Conservation (phyloP, 2,329 filamentous ascomycete genomes). For the Daldinia sp. region DNA sequence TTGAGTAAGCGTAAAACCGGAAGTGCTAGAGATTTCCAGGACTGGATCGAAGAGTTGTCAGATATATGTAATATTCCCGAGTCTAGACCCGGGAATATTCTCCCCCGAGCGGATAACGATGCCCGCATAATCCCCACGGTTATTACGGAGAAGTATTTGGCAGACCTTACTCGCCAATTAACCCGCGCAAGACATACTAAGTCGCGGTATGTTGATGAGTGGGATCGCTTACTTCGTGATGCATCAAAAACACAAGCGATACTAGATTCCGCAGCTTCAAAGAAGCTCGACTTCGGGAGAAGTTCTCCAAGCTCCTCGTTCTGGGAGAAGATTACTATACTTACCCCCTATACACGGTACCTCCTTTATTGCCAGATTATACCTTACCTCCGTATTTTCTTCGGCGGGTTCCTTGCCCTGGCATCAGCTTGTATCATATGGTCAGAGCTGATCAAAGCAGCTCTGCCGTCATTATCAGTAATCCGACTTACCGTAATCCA, state of each 20-base stretch:
- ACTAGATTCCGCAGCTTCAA: constrained; percentile 82
- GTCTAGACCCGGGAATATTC: constrained; percentile 55
- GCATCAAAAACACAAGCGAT: constrained; percentile 81
- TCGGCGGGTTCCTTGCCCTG: constrained; percentile 73
- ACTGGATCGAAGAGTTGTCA: constrained; percentile 95
- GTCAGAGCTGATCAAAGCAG: constrained; percentile 91
- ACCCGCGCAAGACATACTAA: constrained; percentile 84
- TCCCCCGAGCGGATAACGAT: constrained; percentile 54
- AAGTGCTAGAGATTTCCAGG: constrained; percentile 76
- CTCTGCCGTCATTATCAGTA: constrained; percentile 78
- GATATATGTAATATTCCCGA: constrained; percentile 79
- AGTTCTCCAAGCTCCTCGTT: constrained; percentile 63
- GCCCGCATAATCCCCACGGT: constrained; percentile 72
- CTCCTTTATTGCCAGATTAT: constrained; percentile 77
- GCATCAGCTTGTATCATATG: constrained; percentile 88
- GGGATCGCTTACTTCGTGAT: constrained; percentile 79
- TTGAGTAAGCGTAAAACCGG: constrained; percentile 83
- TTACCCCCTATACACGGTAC: constrained; percentile 86
- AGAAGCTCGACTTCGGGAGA: constrained; percentile 78
- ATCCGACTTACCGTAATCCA: constrained; percentile 74
- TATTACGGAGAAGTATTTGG: constrained; percentile 91
- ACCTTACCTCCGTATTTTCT: constrained; percentile 69
- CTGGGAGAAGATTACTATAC: constrained; percentile 63
- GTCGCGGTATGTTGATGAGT: constrained; percentile 83
- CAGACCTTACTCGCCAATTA: constrained; percentile 84